Base-by-base conservation (phyloP, 306 rosid genomes). In the Prunus salicina region DNA sequence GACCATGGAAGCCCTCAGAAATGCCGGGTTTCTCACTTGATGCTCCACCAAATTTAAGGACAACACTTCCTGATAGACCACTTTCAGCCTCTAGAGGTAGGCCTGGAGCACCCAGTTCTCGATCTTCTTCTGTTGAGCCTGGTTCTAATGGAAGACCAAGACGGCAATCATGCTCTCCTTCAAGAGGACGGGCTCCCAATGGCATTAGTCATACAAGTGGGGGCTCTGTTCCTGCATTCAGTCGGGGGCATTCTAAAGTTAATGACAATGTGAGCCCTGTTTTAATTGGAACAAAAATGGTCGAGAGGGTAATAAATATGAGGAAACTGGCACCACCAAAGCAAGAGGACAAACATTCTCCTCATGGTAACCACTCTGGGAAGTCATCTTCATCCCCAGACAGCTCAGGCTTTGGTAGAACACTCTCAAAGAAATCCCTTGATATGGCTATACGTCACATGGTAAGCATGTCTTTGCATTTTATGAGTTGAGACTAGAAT, bases 401-500 rank as follows among this genome's bases (percentile, higher is more conserved):
- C 75, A 88, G 96, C 84, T 86, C 89, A 45, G 97, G 97, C 69
- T 91, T 93, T 69, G 98, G 98, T 75, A 89, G 98, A 84, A 80
- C 92, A n/a, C 96, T 93, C 18, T 93, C 98, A 76, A 93, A 91
- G 92, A 93, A 91, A 83, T 93, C 98, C 61, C 88, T 93, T 83
- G 98, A 93, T 82, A 93, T 93, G 98, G 98, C 98, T 63, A 89
- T 93, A 74, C 86, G 98, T 81, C 98, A 93, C 81, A 93, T 93
- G 98, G 98, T 93, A 83, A 25, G 84, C 69, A 76, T 79, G 18
- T 78, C 58, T 53, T 61, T 70, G 47, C 67, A 20, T 24, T 43
- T 46, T 78, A 34, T 0, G n/a, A 30, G 66, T 74, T 77, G 24
- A 78, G 77, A 58, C 52, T 46, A 20, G 69, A 61, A 71, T 75